Base-by-base conservation (phyloP, 1,284 basidiomycete genomes). In the Cryptococcus amylolentus region DNA sequence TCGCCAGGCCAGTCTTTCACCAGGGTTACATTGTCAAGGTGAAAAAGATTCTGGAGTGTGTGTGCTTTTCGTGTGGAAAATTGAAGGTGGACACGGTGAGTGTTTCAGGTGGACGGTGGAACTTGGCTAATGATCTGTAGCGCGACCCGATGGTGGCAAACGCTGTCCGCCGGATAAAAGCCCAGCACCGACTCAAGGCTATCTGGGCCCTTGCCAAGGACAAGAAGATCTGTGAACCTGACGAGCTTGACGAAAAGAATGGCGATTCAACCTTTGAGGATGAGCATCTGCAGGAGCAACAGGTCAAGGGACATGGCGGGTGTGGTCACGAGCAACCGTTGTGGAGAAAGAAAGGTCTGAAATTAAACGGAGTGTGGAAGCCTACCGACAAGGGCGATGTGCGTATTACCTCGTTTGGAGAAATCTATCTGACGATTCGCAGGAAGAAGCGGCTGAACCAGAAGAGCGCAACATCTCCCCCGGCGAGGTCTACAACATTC, bases 11-110 rank as follows among this genome's bases (percentile, higher is more conserved):
- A 16, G 93, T 97, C 35, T 98, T 94, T 74, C 95, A 98, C 77
- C 90, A 92, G 76, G 96, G 96, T 52, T 99, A 98, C 81, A 87
- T 98, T 70, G 85, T 91, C 78, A 98, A 98, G 85, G 93, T 98
- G 77, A 99, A 99, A 82, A 98, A 99, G 84, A 97, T 99, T 71
- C 80, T 98, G 80, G 96, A 99, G 83, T 91, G 89, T 79, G 91
- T 98, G 68, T 98, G 96, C 82, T 90, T 94, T 70, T 94, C 95
- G 75, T 99, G 96, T 79, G 96, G 96, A 71, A 96, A 91, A 80
- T 83, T 98, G 67, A 98, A 97, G 82, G 89, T 89, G 64, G 93
- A 97, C 80, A 86, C 86, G 83, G 91, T 94, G 84, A 88, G 91
- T 91, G 27, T 18, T 28, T 45, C 49, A 8, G 18, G 18, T 53